Evolutionary conservation across 495 filamentous ascomycete species (phyloP), one percentile per base, ranked within the genome.

Genomic region (Aspergillus asperescens): DNA sequence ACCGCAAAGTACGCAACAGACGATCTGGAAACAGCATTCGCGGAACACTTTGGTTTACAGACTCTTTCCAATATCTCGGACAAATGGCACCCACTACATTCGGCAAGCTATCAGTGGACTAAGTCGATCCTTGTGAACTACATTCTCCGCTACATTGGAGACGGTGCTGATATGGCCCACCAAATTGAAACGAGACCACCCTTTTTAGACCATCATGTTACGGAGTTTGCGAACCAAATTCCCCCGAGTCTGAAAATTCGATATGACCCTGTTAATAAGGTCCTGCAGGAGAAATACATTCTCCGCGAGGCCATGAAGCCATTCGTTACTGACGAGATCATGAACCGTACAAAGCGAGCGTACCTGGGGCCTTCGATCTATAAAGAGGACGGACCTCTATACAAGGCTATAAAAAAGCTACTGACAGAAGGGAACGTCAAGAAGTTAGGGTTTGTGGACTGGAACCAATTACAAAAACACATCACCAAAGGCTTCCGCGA

Each of bases 161-260:
- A 81, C 53, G 71, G 74, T 15, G 70, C 66, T 24, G 77, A 80
- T 37, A 80, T 80, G 76, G 72, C 68, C 5, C 69, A 80, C 48
- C 64, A 62, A 18, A 59, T 80, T 45, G 77, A 81, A 58, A 68
- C 62, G 1, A 62, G 77, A 1, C 65, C 73, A 13, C 77, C 78
- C 0, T 80, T 79, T 52, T 65, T 81, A 2, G 77, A 81, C 50
- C 77, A 80, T 50, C 61, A 70, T 6, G 57, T 81, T 10, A 72
- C 75, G 5, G 73, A 77, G 52, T 79, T 73, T 50, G 70, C 70
- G n/a, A 77, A 77, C 52, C 43, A 43, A 0, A 61, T 80, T 7
- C 77, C 77, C 5, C 74, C 74, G 0, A 75, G 70, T 41, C 43
- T 78, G 34, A 80, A 79, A 54, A 58, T 79, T 12, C 55, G 58